Percentiles rank a stretch among this genome's conserved stretches.
These are phyloP conservation scores for Cytospora chrysosperma DNA, from an alignment of 2,329 filamentous ascomycete species.

Conservation along the genomic window DNA sequence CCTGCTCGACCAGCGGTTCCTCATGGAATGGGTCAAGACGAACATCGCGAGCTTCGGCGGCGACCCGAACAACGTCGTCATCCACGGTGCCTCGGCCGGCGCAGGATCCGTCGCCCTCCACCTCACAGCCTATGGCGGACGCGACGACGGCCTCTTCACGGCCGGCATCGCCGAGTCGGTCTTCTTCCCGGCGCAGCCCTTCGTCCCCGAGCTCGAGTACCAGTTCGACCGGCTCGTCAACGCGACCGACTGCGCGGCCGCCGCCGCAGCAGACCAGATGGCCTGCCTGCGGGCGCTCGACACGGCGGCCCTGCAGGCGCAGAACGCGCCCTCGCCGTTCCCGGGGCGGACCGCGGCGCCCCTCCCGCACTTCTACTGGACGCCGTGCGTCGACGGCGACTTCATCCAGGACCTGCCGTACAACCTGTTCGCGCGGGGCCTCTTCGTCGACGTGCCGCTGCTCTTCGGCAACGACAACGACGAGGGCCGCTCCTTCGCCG, in stretches of 20 bases:
- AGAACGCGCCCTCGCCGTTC: slow-evolving; percentile 42
- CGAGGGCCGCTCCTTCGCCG: slow-evolving; percentile 48
- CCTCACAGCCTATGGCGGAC: slow-evolving; percentile 46
- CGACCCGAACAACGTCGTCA: slow-evolving; percentile 56
- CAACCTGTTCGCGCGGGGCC: slow-evolving; percentile 42
- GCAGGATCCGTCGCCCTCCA: slow-evolving; percentile 57
- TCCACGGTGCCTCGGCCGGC: slow-evolving; percentile 62
- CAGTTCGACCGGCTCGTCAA: slow-evolving; percentile 43
- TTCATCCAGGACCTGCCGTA: slow-evolving; percentile 44
- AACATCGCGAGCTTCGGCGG: slow-evolving; percentile 60
- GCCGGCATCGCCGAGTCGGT: slow-evolving; percentile 47
- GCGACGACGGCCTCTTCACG: slow-evolving; percentile 45
- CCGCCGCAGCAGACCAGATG: slow-evolving; percentile 35
- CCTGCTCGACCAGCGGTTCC: slow-evolving; percentile 60
- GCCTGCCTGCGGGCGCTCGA: slow-evolving; percentile 42
- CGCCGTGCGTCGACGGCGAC: slow-evolving; percentile 49
- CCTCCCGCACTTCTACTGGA: slow-evolving; percentile 48
- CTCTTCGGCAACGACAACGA: slow-evolving; percentile 49
- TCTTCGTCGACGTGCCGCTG: slow-evolving; percentile 53
- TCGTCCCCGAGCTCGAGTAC: slow-evolving; percentile 45
- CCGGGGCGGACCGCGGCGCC: slow-evolving; percentile 35
- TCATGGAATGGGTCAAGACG: slow-evolving; percentile 60
- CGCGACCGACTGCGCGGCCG: slow-evolving; percentile 40
- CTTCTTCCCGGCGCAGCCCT: slow-evolving; percentile 50
- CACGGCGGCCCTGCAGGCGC: slow-evolving; percentile 38